A percentile compares a stretch with the other conserved stretches of the same genome.
Conservation (phyloP, 78 protist species). For the Reticulomyxa filosa region DNA sequence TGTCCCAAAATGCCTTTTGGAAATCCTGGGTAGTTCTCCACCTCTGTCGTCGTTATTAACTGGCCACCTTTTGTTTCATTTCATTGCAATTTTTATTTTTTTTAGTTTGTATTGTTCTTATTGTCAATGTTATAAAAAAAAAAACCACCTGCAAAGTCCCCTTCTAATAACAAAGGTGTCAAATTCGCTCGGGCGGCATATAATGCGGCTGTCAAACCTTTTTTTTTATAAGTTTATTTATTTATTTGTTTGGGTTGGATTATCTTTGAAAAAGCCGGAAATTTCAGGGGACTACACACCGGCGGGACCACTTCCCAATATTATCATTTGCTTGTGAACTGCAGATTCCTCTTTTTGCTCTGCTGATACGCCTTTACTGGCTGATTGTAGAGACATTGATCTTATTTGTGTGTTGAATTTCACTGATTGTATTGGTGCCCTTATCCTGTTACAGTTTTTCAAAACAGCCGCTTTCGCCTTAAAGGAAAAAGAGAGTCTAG, state of each 20-base stretch:
- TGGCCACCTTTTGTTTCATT: neutral
- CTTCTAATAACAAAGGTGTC: neutral
- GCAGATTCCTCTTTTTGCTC: too few species aligned
- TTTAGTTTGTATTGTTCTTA: neutral
- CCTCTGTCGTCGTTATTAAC: conserved; percentile 10
- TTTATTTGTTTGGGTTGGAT: too few species aligned
- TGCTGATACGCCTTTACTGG: too few species aligned
- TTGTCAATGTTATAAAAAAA: neutral
- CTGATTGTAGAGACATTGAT: too few species aligned
- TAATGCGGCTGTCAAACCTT: neutral
- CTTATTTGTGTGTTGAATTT: too few species aligned
- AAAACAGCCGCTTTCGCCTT: too few species aligned
- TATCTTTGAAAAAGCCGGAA: too few species aligned
- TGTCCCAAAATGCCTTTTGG: conserved; percentile 6
- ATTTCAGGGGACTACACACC: too few species aligned
- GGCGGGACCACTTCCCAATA: conserved; percentile 12
- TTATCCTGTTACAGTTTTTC: too few species aligned
- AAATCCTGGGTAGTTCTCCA: conserved; percentile 16
- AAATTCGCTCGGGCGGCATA: conserved; percentile 7
- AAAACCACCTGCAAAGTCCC: neutral
- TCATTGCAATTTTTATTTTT: neutral
- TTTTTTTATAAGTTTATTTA: too few species aligned
- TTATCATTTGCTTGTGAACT: neutral
- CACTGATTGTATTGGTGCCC: too few species aligned
- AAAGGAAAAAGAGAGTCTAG: too few species aligned